Conservation (phyloP, 2,329 filamentous ascomycete genomes). For the Helminthosporium solani region DNA sequence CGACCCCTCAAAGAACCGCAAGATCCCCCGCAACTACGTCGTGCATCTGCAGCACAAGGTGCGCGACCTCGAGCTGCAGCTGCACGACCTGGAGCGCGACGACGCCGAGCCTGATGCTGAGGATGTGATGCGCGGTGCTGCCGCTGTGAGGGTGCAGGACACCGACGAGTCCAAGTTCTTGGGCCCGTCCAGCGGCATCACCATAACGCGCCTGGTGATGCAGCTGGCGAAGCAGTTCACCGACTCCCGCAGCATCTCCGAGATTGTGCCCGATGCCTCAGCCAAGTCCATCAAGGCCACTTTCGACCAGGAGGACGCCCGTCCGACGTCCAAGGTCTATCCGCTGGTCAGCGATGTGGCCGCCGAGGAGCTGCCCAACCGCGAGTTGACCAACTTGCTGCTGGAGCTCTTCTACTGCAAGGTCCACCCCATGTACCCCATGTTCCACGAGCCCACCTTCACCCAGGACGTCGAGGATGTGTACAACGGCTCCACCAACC, state of each 20-base stretch:
- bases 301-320: constrained; percentile 63
- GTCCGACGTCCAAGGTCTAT: constrained; percentile 76
- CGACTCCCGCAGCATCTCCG: constrained; percentile 85
- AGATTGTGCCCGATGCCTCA: constrained; percentile 78
- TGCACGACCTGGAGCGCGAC: constrained; percentile 75
- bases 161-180: constrained; percentile 88
- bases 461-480: constrained; percentile 75
- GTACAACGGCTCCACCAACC: constrained; percentile 71
- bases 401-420: constrained; percentile 84
- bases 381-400: constrained; percentile 72
- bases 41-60: constrained; percentile 88
- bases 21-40: constrained; percentile 88
- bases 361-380: constrained; percentile 71
- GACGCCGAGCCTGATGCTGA: constrained; percentile 71
- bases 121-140: constrained; percentile 82
- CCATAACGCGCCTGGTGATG: constrained; percentile 93
- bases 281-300: constrained; percentile 68
- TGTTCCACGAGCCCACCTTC: constrained; percentile 81
- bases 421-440: constrained; percentile 85
- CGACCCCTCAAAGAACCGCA: constrained; percentile 81
- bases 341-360: constrained; percentile 85
- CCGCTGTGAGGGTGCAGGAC: constrained; percentile 80
- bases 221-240: constrained; percentile 94
- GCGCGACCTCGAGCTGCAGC: constrained; percentile 75
- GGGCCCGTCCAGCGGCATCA: constrained; percentile 91